Base-by-base conservation (phyloP, 495 filamentous ascomycete species). In the Lophiotrema nucula region DNA sequence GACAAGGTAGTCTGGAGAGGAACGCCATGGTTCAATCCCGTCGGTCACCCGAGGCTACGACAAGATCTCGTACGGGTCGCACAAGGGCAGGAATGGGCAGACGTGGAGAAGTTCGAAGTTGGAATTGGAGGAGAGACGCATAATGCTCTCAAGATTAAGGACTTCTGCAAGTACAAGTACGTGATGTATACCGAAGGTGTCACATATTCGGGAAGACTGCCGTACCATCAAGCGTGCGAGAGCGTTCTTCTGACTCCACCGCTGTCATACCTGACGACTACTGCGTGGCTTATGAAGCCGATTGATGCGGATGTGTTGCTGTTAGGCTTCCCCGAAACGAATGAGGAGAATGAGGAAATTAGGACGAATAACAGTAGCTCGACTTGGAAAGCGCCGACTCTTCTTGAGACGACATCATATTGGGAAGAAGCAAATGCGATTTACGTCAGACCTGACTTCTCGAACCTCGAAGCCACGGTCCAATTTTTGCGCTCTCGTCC, bases 1-100 rank as follows among this genome's bases (percentile, higher is more conserved):
- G 76, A 80, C 26, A 78, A 83, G 59, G 81, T 83, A 0, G 74
- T 88, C 2, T 90, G 88, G 88, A 76, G 88, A 31, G 88, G 88
- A 3, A 78, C 58, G 35, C 25, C 43, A 22, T 57, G 53, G 53
- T 57, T 57, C 23, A 57, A 57, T 23, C 58, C 73, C 0, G 62
- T 68, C 4, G 70, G 44, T 22, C 24, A 56, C 15, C 59, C 46
- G 13, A 15, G n/a, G 2, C 47, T 82, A 0, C 71, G 81, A 3
- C 65, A 75, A 33, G 70, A 71, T 10, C 62, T 85, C 50, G 52
- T 84, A 16, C 66, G 75, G 6, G 65, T 70, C 1, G 65, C 75
- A 0, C 64, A 68, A 13, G 72, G 71, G 1, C 71, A 75, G 26
- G 62, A 69, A 24, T 84, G 81, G 81, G 75, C 75, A 1, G 78